Evolutionary conservation across 2,329 filamentous ascomycete species (phyloP), one percentile per base, ranked within the genome.

Genomic region (Curvularia hawaiiensis): DNA sequence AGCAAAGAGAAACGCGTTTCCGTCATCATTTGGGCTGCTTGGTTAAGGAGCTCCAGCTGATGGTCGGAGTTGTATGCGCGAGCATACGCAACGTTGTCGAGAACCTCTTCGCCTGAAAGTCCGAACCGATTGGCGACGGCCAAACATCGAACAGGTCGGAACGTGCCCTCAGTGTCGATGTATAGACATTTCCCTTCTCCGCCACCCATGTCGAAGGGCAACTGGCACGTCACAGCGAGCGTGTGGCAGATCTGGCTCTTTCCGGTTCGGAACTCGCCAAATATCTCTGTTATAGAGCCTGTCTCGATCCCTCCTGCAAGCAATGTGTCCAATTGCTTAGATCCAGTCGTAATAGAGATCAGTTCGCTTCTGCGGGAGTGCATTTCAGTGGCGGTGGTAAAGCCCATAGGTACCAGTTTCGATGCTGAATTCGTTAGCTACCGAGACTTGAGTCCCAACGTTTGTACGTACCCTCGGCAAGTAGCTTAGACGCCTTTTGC

Each of bases 211-310:
- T 99, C 95, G 74, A 99, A 98, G 1, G 95, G 95, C 43, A 99
- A 78, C 77, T 99, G 95, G 74, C 96, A 99, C 46, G 95, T 99
- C 30, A 99, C 95, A 0, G 96, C 95, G n/a, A 99, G 83, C 0
- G 95, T 99, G 76, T 99, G 96, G 70, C 95, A 99, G 56, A 99
- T 94, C 78, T 99, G 95, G 81, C 92, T 97, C 80, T 99, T 99
- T 77, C 95, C 96, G 0, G 95, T 99, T 69, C 95, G 86, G 74
- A 99, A 99, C 77, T 99, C 95, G 73, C 95, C 95, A 73, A 99
- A 99, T 3, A 99, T 89, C 78, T 99, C 96, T 0, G 96, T 99
- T 52, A 99, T 96, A 9, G 93, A 98, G 44, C 96, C 96, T 0
- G 95, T 99, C 78, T 99, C 96, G 50, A 99, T 86, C 57, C 95